Evolutionary conservation across 164 flowering plant genomes (phyloP).

Genomic region (Magnolia kwangsiensis): DNA sequence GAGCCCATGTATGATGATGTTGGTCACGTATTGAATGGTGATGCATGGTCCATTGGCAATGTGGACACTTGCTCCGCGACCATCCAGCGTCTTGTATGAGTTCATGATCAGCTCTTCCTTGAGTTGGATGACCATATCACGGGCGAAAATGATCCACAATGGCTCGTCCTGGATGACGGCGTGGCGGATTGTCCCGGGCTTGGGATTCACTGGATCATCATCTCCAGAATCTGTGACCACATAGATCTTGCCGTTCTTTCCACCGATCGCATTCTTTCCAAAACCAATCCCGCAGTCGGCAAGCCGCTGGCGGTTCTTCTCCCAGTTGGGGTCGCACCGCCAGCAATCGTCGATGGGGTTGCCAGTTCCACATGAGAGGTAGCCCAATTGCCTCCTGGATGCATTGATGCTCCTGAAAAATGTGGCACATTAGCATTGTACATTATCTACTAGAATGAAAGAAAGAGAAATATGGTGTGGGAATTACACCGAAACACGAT

Average conservation of each 20-base stretch:
- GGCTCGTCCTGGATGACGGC: slow-evolving; percentile 64
- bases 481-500: too few relatives aligned
- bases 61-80: slow-evolving; percentile 71
- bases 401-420: slow-evolving; percentile 48
- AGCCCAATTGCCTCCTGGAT: slow-evolving; percentile 51
- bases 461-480: too few relatives aligned
- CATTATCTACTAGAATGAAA: background rate
- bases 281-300: slow-evolving; percentile 84
- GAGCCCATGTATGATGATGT: slow-evolving; percentile 72
- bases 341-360: slow-evolving; percentile 89
- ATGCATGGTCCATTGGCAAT: slow-evolving; percentile 87
- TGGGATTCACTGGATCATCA: slow-evolving; percentile 64
- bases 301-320: slow-evolving; percentile 51
- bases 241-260: slow-evolving; percentile 59
- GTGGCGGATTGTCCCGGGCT: slow-evolving; percentile 57
- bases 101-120: slow-evolving; percentile 70
- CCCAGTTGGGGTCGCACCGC: slow-evolving; percentile 77
- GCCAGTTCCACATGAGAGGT: slow-evolving; percentile 62
- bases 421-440: background rate
- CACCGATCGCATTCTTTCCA: slow-evolving; percentile 74
- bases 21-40: slow-evolving; percentile 59
- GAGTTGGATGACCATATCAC: slow-evolving; percentile 69
- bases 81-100: slow-evolving; percentile 81
- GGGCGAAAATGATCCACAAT: slow-evolving; percentile 63
- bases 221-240: slow-evolving; percentile 59